phyloP scores from a whole-genome alignment of 2,329 filamentous ascomycete genomes.

The Botrytis paeoniae region DNA sequence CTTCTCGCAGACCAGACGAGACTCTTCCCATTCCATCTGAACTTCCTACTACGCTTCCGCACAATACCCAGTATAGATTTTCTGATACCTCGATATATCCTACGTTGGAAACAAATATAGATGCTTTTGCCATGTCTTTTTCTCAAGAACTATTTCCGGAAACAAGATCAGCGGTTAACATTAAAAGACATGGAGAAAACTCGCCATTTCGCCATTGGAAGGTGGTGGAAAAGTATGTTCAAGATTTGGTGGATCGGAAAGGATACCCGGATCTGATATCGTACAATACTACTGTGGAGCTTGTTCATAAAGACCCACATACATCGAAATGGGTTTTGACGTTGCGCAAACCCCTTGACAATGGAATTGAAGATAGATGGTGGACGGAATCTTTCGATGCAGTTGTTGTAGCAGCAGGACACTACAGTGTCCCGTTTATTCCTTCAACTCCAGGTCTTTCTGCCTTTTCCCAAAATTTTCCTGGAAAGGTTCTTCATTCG shows the following conservation, averaged over 20 bases:
- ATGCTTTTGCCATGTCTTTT: conserved; percentile 57
- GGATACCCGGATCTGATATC: conserved; percentile 52
- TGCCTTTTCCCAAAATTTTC: conserved; percentile 54
- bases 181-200: conserved; percentile 50
- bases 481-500: conserved; percentile 59
- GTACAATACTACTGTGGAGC: conserved; percentile 61
- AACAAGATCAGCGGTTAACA: conserved; percentile 42
- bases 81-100: conserved; percentile 60
- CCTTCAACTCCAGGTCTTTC: conserved; percentile 58
- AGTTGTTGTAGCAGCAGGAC: conserved; percentile 63
- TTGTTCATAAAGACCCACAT: conserved; percentile 48
- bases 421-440: conserved; percentile 63
- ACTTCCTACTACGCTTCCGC: conserved; percentile 48
- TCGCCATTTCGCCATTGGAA: conserved; percentile 62
- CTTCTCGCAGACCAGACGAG: conserved; percentile 49
- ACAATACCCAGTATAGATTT: conserved; percentile 47
- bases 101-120: conserved; percentile 64
- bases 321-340: conserved; percentile 50
- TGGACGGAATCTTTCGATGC: conserved; percentile 64
- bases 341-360: conserved; percentile 45
- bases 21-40: conserved; percentile 46
- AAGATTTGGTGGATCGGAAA: conserved; percentile 49
- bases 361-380: conserved; percentile 51
- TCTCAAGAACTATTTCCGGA: conserved; percentile 53
- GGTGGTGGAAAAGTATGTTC: conserved; percentile 54